phyloP scores from a whole-genome alignment of 23 red algal species.

The Gracilaria gracilis region DNA sequence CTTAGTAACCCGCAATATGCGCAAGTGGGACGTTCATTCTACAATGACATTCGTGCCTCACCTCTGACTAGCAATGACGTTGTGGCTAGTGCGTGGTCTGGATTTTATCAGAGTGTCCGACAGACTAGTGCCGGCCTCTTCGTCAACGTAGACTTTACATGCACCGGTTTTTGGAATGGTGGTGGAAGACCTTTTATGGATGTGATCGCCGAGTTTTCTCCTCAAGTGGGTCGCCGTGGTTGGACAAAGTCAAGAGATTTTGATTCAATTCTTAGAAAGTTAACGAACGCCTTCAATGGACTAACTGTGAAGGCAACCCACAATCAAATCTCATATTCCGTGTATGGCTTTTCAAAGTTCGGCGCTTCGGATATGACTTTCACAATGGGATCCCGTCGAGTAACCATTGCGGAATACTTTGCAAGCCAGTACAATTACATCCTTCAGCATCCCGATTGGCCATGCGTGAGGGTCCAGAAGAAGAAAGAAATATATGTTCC shows the following conservation, averaged over 20 bases:
- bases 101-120: slow-evolving; percentile 64
- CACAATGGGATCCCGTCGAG: not conserved
- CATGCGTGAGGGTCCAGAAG: slow-evolving; percentile 46
- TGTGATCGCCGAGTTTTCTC: not conserved
- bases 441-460: slow-evolving; percentile 18
- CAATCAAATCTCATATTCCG: slow-evolving; percentile 7
- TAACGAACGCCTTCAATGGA: not conserved
- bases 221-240: not conserved
- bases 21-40: slow-evolving; percentile 60
- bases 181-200: slow-evolving; percentile 30
- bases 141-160: slow-evolving; percentile 41
- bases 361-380: slow-evolving; percentile 30
- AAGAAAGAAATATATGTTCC: slow-evolving; percentile 58
- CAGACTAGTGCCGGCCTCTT: not conserved
- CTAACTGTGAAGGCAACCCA: slow-evolving; percentile 44
- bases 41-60: not conserved
- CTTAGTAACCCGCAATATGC: not conserved
- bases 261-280: not conserved
- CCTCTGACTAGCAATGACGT: not conserved
- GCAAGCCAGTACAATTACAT: not conserved
- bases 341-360: slow-evolving; percentile 53
- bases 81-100: slow-evolving; percentile 36
- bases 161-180: slow-evolving; percentile 50
- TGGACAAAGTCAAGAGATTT: not conserved
- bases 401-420: slow-evolving; percentile 64